Conservation (phyloP, 2,329 filamentous ascomycete species). For the Scytalidium sp. region DNA sequence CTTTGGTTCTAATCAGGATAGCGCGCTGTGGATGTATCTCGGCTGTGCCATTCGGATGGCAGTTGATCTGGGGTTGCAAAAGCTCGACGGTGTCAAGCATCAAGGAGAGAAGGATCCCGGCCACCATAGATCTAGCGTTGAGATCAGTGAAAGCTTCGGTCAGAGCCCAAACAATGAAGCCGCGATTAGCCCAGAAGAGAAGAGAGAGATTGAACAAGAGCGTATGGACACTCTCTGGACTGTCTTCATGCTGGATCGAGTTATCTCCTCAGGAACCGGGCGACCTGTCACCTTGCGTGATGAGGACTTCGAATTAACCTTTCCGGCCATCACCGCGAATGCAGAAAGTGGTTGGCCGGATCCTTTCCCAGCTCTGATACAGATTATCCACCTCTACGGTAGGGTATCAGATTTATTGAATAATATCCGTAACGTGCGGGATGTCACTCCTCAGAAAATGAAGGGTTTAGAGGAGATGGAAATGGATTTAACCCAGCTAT, state of each 20-base stretch:
- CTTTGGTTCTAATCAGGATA: slow-evolving; percentile 85
- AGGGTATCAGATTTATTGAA: slow-evolving; percentile 82
- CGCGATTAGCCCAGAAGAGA: slow-evolving; percentile 44
- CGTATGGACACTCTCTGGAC: slow-evolving; percentile 87
- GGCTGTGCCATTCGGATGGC: slow-evolving; percentile 84
- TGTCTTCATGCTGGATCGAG: slow-evolving; percentile 81
- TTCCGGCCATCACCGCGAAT: slow-evolving; percentile 50
- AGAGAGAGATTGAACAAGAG: slow-evolving; percentile 71
- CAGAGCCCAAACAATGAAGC: slow-evolving; percentile 35
- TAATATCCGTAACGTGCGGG: slow-evolving; percentile 69
- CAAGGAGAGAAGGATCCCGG: slow-evolving; percentile 37
- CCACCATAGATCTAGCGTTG: slow-evolving; percentile 34
- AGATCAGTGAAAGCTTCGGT: slow-evolving; percentile 35
- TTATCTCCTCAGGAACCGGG: slow-evolving; percentile 85
- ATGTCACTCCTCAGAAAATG: slow-evolving; percentile 73
- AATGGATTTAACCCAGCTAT: slow-evolving; percentile 66
- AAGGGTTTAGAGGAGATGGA: slow-evolving; percentile 75
- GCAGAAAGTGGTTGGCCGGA: slow-evolving; percentile 67
- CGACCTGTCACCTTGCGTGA: slow-evolving; percentile 80
- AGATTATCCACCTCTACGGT: slow-evolving; percentile 84
- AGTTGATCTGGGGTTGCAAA: slow-evolving; percentile 77
- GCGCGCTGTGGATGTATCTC: slow-evolving; percentile 90
- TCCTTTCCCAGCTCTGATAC: slow-evolving; percentile 75
- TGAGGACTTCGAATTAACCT: slow-evolving; percentile 78
- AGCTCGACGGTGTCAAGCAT: slow-evolving; percentile 69